Conservation (phyloP, 1,284 basidiomycete genomes). For the Ganoderma leucocontextum region DNA sequence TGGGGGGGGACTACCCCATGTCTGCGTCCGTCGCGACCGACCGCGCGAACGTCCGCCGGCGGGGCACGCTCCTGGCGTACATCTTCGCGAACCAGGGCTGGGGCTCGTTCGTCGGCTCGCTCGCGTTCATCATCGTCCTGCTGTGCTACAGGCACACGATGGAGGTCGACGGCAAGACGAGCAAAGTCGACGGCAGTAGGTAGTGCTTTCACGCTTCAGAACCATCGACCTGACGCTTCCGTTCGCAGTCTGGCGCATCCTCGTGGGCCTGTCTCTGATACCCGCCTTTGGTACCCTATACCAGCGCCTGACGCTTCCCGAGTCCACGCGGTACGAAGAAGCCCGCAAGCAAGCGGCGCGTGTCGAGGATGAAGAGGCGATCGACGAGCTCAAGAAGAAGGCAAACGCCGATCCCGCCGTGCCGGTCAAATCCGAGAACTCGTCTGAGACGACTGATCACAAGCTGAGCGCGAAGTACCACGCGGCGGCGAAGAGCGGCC, state of each 20-base stretch:
- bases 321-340: constrained; percentile 65
- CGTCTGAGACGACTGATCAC: constrained; percentile 16
- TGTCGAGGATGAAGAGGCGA: constrained; percentile 43
- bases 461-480: constrained; percentile 14
- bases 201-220: constrained; percentile 8
- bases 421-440: constrained; percentile 2
- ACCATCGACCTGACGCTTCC: not conserved
- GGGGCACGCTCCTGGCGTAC: constrained; percentile 78
- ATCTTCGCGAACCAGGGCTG: constrained; percentile 83
- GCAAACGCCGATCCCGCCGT: constrained; percentile 36
- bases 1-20: constrained; percentile 89
- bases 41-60: constrained; percentile 70
- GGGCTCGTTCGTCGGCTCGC: constrained; percentile 72
- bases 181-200: constrained; percentile 73
- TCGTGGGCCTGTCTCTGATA: constrained; percentile 59
- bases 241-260: constrained; percentile 56
- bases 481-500: constrained; percentile 45
- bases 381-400: constrained; percentile 50
- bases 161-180: constrained; percentile 60
- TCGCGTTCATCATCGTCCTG: constrained; percentile 76
- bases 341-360: constrained; percentile 46
- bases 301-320: constrained; percentile 78
- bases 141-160: constrained; percentile 73
- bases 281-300: constrained; percentile 71
- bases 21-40: constrained; percentile 77